Base-by-base conservation (phyloP, 441 rosid species). In the Aquilaria agallochum region DNA sequence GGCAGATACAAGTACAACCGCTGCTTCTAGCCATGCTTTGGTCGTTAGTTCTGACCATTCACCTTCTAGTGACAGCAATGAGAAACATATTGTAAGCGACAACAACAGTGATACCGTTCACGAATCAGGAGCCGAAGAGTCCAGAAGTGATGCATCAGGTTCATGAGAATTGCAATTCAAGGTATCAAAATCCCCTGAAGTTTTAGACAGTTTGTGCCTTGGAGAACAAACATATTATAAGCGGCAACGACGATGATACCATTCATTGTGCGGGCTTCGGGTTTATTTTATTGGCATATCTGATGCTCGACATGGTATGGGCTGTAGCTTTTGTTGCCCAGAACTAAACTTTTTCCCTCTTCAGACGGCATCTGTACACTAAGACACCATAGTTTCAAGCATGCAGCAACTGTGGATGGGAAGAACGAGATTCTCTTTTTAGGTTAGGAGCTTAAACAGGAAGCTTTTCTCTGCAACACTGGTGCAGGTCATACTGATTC, bases 1-100 rank as follows among this genome's bases (percentile, higher is more conserved):
- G 61, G 65, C 47, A 27, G 79, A 82, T 62, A 64, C 72, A 56
- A 73, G 81, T 62, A 64, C 72, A 56, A 73, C 59, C 7, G 54
- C 30, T 20, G 74, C 68, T 64, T 65, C 69, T 36, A 79, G 80
- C 52, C 76, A 72, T 14, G 60, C 93, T 0, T 31, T 80, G 52
- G 67, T 80, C 49, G 61, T 81, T 42, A 49, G 74, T 51, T 70
- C 86, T 2, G 77, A 84, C 33, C 79, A 46, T 62, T 67, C 78
- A 51, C 47, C 49, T 55, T 72, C 78, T 3, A 31, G 50, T 27
- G 57, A 71, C 69, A 68, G 58, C 55, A 45, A 68, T 12, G 34
- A 70, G 33, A 62, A 62, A 40, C 45, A 40, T 10, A 40, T 40
- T 6, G 10, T 40, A 40, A 31, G 50, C 20, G 57, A 71, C 69